Base-by-base conservation (phyloP, 2,329 filamentous ascomycete species). In the Dothideomycetes sp. region DNA sequence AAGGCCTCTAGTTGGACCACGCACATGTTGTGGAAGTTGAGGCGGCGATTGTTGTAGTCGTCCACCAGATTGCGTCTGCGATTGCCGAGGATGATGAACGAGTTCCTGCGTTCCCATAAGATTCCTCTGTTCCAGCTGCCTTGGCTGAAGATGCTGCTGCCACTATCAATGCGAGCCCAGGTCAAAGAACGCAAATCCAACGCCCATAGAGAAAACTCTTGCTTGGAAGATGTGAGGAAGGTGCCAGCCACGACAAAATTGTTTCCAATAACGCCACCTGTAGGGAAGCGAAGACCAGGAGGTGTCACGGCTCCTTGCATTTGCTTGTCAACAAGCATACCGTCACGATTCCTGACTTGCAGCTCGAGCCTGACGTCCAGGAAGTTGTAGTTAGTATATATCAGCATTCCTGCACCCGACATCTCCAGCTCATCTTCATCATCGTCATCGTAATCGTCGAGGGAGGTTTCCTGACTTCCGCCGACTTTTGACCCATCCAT, bases 341-440 rank as follows among this genome's bases (percentile, higher is more conserved):
- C 89, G 58, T 96, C 88, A 1, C 85, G 76, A 7, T 83, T 71
- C 38, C 91, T 78, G 33, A 98, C 78, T 61, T 96, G 91, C 25
- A 98, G 68, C 61, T 98, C 91, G 17, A 98, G 68, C 59, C 94
- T 96, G 50, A 98, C 91, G 53, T 98, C 89, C 41, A 98, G 63
- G 55, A 98, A 98, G 62, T 98, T 96, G 64, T 98, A 98, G 59
- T 98, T 98, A 17, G 89, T 96, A 61, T 98, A 98, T 32, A 98
- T 93, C 47, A 98, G 73, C 87, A 96, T 95, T 3, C 76, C 70
- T 5, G 73, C 70, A 12, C 72, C 74, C 15, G 60, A 63, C 51
- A 54, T 30, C 54, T 59, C 35, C 55, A 44, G n/a, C 25, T 28
- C 13, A 44, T 35, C 6, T 8, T 46, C 43, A 10, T 61, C 43